phyloP scores from a whole-genome alignment of 2,329 filamentous ascomycete genomes.

The Arthrocladium fulminans region DNA sequence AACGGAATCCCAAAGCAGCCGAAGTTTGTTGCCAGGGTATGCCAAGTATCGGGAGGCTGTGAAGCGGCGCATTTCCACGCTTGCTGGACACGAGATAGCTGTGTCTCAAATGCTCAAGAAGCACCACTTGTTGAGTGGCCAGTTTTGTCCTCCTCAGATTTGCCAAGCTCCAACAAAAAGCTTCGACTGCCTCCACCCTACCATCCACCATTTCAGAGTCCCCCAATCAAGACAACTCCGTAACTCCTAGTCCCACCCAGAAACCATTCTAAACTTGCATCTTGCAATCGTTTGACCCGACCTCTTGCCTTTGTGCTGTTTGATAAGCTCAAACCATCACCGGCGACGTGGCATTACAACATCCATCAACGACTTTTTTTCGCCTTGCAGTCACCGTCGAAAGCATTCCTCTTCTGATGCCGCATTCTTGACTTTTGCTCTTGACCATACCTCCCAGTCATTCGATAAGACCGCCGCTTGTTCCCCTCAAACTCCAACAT shows the following conservation, averaged over 20 bases:
- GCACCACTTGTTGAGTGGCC: not conserved
- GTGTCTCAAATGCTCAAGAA: slow-evolving; percentile 2
- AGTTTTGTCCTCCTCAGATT: not conserved
- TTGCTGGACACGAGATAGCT: slow-evolving; percentile 5
- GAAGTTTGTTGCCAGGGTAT: too few species aligned
- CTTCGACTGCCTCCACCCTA: not conserved
- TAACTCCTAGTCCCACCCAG: not conserved
- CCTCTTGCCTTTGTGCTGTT: not conserved
- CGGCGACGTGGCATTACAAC: slow-evolving; percentile 8
- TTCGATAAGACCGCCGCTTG: not conserved
- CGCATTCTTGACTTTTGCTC: not conserved
- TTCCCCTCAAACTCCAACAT: slow-evolving; percentile 14
- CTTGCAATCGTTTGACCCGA: slow-evolving; percentile 4
- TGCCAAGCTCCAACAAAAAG: slow-evolving; percentile 3
- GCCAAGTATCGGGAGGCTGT: not conserved
- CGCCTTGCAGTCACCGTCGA: not conserved
- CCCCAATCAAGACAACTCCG: not conserved
- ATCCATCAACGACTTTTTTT: not conserved
- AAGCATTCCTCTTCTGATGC: not conserved
- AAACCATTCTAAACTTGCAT: not conserved
- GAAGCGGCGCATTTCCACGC: not conserved
- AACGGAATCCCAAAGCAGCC: too few species aligned
- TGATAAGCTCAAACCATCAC: slow-evolving; percentile 8
- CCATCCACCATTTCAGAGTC: not conserved
- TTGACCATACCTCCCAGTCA: not conserved